Evolutionary conservation across 306 rosid species (phyloP).

Genomic region (Glycyrrhiza uralensis): DNA sequence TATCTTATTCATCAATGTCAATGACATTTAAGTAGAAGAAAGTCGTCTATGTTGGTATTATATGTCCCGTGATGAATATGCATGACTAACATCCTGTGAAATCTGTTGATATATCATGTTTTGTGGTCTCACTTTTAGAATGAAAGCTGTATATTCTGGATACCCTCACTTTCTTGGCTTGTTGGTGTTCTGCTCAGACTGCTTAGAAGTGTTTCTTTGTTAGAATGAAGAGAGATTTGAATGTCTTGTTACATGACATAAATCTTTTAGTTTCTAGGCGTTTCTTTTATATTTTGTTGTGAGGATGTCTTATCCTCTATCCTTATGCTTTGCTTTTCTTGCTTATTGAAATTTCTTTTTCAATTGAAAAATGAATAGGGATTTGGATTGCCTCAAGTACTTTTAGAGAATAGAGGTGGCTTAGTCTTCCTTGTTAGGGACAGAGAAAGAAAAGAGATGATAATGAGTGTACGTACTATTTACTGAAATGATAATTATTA

Average conservation of each 20-base stretch:
- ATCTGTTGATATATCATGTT: background rate
- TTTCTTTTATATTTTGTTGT: background rate
- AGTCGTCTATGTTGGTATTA: background rate
- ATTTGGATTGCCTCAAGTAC: background rate
- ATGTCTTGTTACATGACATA: background rate
- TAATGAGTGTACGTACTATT: background rate
- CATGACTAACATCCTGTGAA: background rate
- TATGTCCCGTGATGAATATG: background rate
- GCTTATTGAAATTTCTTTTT: background rate
- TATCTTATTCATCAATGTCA: background rate
- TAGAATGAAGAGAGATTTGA: background rate
- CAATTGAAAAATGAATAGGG: background rate
- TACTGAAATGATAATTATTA: background rate
- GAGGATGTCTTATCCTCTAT: background rate
- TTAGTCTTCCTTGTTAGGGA: background rate
- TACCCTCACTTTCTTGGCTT: background rate
- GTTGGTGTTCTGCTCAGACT: background rate
- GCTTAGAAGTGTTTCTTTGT: background rate
- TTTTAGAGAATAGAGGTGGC: background rate
- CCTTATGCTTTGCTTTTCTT: background rate
- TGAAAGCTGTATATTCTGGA: background rate
- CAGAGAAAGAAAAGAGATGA: background rate
- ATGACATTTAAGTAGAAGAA: background rate
- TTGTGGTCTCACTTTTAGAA: slow-evolving; percentile 2
- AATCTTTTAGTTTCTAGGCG: background rate